Evolutionary conservation across 306 rosid species (phyloP).

Genomic region (Inga oerstediana): DNA sequence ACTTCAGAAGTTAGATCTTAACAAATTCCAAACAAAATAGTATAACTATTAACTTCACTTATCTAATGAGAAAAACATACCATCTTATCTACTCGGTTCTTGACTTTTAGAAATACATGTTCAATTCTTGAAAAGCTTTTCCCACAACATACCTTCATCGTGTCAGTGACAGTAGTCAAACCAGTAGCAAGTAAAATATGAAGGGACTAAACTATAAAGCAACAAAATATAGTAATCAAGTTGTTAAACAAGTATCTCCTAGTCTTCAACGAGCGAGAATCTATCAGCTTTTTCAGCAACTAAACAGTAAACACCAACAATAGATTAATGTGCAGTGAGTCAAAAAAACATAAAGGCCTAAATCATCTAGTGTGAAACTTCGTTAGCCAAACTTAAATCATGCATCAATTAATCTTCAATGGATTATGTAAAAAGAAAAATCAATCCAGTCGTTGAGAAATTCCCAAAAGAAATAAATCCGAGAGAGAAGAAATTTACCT

Average conservation of each 20-base stretch:
- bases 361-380: neutral
- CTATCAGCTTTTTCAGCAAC: neutral
- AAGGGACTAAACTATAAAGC: neutral
- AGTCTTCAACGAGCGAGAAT: neutral
- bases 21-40: neutral
- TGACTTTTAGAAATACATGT: neutral
- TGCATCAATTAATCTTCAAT: neutral
- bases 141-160: neutral
- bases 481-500: slow-evolving; percentile 37
- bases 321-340: neutral
- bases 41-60: neutral
- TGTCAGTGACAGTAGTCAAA: neutral
- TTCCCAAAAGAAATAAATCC: neutral
- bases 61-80: neutral
- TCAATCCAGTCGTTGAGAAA: neutral
- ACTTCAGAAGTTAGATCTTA: neutral
- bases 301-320: neutral
- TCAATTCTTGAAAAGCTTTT: neutral
- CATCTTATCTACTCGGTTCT: neutral
- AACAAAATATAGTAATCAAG: neutral
- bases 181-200: neutral
- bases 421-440: neutral
- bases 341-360: neutral
- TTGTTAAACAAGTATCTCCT: neutral
- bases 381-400: neutral